Base-by-base conservation (phyloP, 73 alveolate species). In the Breviolum minutum region DNA sequence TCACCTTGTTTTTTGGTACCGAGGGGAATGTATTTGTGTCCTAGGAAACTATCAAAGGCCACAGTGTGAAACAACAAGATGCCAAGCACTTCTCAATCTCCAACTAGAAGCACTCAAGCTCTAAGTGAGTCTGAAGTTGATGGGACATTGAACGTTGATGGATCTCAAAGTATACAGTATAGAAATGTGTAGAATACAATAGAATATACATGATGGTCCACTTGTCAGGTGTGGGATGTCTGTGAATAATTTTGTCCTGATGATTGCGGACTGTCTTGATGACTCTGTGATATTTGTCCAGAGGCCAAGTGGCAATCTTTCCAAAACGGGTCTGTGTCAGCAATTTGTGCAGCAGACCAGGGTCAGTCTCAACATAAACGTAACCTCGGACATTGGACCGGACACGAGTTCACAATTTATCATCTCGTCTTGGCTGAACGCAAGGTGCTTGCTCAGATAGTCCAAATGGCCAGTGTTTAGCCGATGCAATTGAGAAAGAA, bases 311-410 rank as follows among this genome's bases (percentile, higher is more conserved):
- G 19, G 6, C 87, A 60, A 24, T 68, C 68, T 73, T 71, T 20
- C 79, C 76, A 87, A 87, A 87, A 26, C 71, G 95, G 63, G 84
- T 87, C 70, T 87, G 95, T 32, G 62, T 64, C 40, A 87, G 84
- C 82, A 87, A 24, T 54, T 87, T 87, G 48, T 54, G 79, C 32
- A 87, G 95, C n/a, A 87, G 95, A 26, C 40, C 66, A 5, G 48
- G 83, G 83, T 87, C 95, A 13, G 95, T 87, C 95, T 87, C 95
- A 6, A 87, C 62, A 26, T 66, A 87, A n/a, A 87, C 95, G 30
- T 64, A 87, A 26, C 87, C 87, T 77, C 64, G 27, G 13, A 32
- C 1, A 1, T 77, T 27, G 87, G 64, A 26, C n/a, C n/a, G 20
- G 87, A 19, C 19, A 77, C 12, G 32, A 22, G 48, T 40, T n/a